Conservation (phyloP, 2,329 filamentous ascomycete species). For the Cordyceps fumosorosea region DNA sequence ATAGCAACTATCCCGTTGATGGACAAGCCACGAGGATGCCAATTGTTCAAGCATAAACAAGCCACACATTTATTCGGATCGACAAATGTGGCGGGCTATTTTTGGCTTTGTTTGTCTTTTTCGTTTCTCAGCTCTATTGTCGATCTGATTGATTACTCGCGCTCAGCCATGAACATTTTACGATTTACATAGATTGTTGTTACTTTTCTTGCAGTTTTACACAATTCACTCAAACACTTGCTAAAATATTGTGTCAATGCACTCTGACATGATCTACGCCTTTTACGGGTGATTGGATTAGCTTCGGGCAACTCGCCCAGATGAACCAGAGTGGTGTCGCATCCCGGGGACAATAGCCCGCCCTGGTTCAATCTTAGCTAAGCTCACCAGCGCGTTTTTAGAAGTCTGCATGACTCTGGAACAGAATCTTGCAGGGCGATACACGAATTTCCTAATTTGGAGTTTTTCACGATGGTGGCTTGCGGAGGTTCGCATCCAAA, state of each 20-base stretch:
- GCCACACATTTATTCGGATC: not conserved
- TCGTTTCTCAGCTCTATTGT: not conserved
- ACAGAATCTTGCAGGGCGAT: not conserved
- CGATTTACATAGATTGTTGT: not conserved
- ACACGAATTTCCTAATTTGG: not conserved
- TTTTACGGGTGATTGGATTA: not conserved
- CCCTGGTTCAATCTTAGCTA: constrained; percentile 2
- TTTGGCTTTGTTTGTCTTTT: not conserved
- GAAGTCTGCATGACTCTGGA: not conserved
- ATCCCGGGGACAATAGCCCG: not conserved
- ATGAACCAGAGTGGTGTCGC: not conserved
- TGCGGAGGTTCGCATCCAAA: not conserved
- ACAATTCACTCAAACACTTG: not conserved
- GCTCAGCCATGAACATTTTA: not conserved
- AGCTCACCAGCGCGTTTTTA: not conserved
- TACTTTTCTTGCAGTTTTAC: not conserved
- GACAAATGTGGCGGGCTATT: not conserved
- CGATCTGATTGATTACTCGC: not conserved
- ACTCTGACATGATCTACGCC: not conserved
- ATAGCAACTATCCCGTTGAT: not conserved
- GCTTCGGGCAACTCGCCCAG: not conserved
- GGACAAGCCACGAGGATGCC: not conserved
- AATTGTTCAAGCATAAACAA: not conserved
- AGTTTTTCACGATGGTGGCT: not conserved
- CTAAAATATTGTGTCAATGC: not conserved